Evolutionary conservation across 2,329 filamentous ascomycete genomes (phyloP).

Genomic region (Venturia aucupariae): DNA sequence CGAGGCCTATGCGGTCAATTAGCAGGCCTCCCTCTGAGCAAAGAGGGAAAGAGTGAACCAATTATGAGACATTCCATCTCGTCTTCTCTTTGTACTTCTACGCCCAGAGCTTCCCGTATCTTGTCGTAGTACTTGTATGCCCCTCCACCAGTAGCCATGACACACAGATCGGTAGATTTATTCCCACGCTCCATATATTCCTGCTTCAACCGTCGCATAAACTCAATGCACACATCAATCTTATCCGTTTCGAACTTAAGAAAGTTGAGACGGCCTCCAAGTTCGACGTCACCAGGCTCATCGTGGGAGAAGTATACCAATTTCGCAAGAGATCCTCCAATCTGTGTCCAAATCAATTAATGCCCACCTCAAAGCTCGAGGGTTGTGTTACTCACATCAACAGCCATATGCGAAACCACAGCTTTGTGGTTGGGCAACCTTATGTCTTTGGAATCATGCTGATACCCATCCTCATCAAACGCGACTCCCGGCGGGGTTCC

Average conservation of each 20-base stretch:
- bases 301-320: constrained; percentile 87
- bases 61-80: constrained; percentile 99
- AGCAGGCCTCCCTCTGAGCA: neutral
- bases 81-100: constrained; percentile 85
- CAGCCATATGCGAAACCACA: constrained; percentile 90
- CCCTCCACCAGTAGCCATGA: constrained; percentile 93
- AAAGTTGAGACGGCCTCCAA: constrained; percentile 87
- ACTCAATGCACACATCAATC: constrained; percentile 88
- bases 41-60: constrained; percentile 39
- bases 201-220: constrained; percentile 76
- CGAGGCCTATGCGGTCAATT: constrained; percentile 53
- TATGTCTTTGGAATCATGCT: constrained; percentile 82
- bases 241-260: constrained; percentile 91
- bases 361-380: neutral
- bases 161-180: constrained; percentile 62
- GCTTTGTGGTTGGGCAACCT: constrained; percentile 91
- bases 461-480: constrained; percentile 43
- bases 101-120: constrained; percentile 71
- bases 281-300: constrained; percentile 54
- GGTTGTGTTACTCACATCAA: constrained; percentile 65
- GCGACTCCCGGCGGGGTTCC: constrained; percentile 30
- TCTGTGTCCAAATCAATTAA: constrained; percentile 44
- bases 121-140: constrained; percentile 96
- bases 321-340: constrained; percentile 91
- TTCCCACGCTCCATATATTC: constrained; percentile 68